A percentile compares a stretch with the other conserved stretches of the same genome.
phyloP scores from a whole-genome alignment of 2,329 filamentous ascomycete species.

The Colletotrichum sp. region DNA sequence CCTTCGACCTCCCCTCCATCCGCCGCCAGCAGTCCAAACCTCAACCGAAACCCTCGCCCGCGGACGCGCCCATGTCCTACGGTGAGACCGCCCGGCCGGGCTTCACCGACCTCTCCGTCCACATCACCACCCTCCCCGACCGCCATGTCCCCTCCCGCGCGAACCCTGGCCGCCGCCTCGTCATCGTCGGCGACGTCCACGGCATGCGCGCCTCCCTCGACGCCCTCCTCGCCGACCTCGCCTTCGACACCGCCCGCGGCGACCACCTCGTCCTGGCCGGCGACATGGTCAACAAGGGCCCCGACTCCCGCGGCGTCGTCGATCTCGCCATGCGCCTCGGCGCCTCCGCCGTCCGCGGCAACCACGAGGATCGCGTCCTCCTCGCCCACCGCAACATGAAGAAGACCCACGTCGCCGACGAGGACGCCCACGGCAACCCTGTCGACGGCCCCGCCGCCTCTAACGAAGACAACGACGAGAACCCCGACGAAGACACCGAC shows the following conservation, averaged over 20 bases:
- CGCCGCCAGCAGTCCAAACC: conserved; percentile 1
- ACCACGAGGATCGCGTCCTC: conserved; percentile 90
- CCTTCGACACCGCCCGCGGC: conserved; percentile 55
- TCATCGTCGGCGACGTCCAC: conserved; percentile 92
- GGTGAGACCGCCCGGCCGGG: conserved; percentile 42
- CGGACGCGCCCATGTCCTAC: conserved; percentile 44
- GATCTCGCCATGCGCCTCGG: conserved; percentile 74
- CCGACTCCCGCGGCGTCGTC: conserved; percentile 80
- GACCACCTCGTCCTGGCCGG: conserved; percentile 82
- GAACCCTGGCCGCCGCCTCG: conserved; percentile 60
- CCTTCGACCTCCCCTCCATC: conserved; percentile 20
- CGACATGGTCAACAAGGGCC: conserved; percentile 86
- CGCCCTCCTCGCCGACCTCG: conserved; percentile 68
- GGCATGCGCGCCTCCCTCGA: conserved; percentile 76
- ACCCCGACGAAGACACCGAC: conserved; percentile 24
- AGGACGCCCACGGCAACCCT: conserved; percentile 22
- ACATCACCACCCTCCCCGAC: conserved; percentile 29
- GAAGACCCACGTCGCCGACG: conserved; percentile 31
- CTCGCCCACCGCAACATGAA: conserved; percentile 57
- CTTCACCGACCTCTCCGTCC: conserved; percentile 31
- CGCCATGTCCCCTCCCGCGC: conserved; percentile 34
- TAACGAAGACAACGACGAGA: conserved; percentile 30
- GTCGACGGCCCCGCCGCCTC: conserved; percentile 24
- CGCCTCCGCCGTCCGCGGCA: conserved; percentile 86
- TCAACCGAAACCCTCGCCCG: conserved; percentile 15